These are phyloP conservation scores for Periconia macrospinosa DNA, from an alignment of 2,329 filamentous ascomycete species.

Conservation along the genomic window DNA sequence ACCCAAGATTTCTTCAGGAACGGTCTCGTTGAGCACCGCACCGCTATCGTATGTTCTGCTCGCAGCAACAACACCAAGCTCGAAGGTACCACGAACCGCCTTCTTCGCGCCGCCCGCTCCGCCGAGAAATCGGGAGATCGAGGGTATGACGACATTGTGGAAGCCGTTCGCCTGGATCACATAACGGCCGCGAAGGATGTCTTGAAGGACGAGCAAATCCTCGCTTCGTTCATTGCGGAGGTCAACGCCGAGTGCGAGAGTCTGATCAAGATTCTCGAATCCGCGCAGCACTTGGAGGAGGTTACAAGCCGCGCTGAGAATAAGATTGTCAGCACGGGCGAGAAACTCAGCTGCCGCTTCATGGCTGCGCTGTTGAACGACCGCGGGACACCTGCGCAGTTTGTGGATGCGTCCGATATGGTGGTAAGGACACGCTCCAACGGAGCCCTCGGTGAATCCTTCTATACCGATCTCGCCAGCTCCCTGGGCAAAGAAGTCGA, in stretches of 20 bases:
- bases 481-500: constrained; percentile 47
- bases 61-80: constrained; percentile 92
- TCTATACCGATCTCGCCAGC: constrained; percentile 48
- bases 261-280: constrained; percentile 73
- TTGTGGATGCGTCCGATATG: constrained; percentile 84
- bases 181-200: constrained; percentile 66
- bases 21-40: constrained; percentile 66
- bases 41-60: constrained; percentile 94
- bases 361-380: constrained; percentile 85
- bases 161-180: constrained; percentile 82
- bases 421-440: constrained; percentile 61
- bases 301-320: constrained; percentile 56
- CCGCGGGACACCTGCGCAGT: constrained; percentile 79
- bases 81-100: constrained; percentile 86
- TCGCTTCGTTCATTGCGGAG: constrained; percentile 61
- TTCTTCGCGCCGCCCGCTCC: constrained; percentile 52
- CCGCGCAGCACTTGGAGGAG: constrained; percentile 60
- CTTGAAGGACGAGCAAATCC: constrained; percentile 42
- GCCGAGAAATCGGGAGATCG: constrained; percentile 45
- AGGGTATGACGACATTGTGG: constrained; percentile 73
- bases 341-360: constrained; percentile 92
- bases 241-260: constrained; percentile 80
- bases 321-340: constrained; percentile 89
- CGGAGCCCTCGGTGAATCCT: constrained; percentile 48
- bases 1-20: constrained; percentile 49